Base-by-base conservation (phyloP, 768 basidiomycete species). In the Neoboletus magnificus region DNA sequence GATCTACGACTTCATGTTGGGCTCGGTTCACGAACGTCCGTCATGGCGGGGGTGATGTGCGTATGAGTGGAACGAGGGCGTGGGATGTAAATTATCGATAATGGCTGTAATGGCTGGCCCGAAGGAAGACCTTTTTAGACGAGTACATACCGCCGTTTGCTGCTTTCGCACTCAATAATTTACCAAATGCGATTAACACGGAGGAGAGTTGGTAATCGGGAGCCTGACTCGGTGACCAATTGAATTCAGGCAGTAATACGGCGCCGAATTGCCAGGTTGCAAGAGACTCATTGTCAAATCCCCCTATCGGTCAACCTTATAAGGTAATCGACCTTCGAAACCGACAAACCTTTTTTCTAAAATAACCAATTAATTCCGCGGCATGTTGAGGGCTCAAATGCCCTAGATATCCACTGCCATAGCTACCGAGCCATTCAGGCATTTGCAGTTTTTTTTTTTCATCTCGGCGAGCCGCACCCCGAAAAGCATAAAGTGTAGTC, bases 1-100 rank as follows among this genome's bases (percentile, higher is more conserved):
- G 52, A 57, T 30, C 44, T n/a, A 12, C 59, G 57, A 5, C 32
- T 39, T 48, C 35, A 47, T 30, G 37, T 65, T 49, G 69, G 64
- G 5, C 46, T 57, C 5, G 62, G 48, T 27, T 53, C 66, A 48
- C 61, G 50, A 46, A 62, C 61, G 30, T 64, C 58, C 1, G 35
- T 65, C 43, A 70, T 70, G 65, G 57, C 52, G 23, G 69, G 69
- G 37, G 55, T 72, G 37, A 40, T 70, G 47, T 59, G 60, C 41
- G 50, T 68, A 43, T 68, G 47, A 56, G 23, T 16, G 13, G 50
- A 41, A 30, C 11, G 25, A 35, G 16, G 41, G 18, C 16, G 1
- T 35, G 1, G 20, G 23, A 45, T 47, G 25, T 51, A 44, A 23
- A 18, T 49, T 32, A 32, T 20, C 13, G 23, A 41, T 25, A 5